Percentiles rank a stretch among this genome's conserved stretches.
These are phyloP conservation scores for Achaetomiella virescens DNA, from an alignment of 495 filamentous ascomycete species.

Conservation along the genomic window DNA sequence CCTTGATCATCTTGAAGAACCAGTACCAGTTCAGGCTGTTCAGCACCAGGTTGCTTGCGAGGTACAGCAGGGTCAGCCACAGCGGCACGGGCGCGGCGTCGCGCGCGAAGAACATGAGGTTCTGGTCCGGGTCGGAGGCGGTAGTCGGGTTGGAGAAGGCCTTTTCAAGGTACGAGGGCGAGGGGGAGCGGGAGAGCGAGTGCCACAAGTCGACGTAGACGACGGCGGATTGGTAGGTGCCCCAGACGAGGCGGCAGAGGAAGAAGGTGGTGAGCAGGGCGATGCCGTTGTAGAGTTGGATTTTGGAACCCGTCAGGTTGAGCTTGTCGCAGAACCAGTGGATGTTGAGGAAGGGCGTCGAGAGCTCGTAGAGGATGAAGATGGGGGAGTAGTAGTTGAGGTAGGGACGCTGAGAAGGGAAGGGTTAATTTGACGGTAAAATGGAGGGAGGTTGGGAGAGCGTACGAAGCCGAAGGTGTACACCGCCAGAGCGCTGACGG, in stretches of 20 bases:
- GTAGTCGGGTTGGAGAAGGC: conserved; percentile 25
- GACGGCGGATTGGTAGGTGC: conserved; percentile 68
- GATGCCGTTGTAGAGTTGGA: conserved; percentile 84
- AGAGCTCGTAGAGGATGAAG: conserved; percentile 98
- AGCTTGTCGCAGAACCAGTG: conserved; percentile 99
- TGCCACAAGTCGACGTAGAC: conserved; percentile 78
- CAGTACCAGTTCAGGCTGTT: conserved; percentile 91
- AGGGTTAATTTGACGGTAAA: not conserved
- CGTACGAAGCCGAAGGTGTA: conserved; percentile 90
- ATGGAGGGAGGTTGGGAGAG: conserved; percentile 20
- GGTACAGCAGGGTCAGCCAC: conserved; percentile 75
- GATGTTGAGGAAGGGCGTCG: conserved; percentile 87
- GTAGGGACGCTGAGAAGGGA: conserved; percentile 67
- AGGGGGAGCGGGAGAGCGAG: conserved; percentile 44
- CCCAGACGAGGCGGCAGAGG: conserved; percentile 84
- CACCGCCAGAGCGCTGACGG: conserved; percentile 73
- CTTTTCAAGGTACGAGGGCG: conserved; percentile 22
- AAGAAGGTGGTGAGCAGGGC: conserved; percentile 70
- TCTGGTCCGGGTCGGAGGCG: conserved; percentile 30
- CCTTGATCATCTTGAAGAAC: conserved; percentile 95
- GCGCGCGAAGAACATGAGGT: conserved; percentile 42
- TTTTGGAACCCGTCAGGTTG: conserved; percentile 75
- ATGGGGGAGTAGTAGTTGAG: conserved; percentile 84
- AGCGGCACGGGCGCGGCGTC: conserved; percentile 54
- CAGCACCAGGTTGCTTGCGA: conserved; percentile 69